Conservation (phyloP, 1,139 yeast species). For the Torulaspora pretoriensis region DNA sequence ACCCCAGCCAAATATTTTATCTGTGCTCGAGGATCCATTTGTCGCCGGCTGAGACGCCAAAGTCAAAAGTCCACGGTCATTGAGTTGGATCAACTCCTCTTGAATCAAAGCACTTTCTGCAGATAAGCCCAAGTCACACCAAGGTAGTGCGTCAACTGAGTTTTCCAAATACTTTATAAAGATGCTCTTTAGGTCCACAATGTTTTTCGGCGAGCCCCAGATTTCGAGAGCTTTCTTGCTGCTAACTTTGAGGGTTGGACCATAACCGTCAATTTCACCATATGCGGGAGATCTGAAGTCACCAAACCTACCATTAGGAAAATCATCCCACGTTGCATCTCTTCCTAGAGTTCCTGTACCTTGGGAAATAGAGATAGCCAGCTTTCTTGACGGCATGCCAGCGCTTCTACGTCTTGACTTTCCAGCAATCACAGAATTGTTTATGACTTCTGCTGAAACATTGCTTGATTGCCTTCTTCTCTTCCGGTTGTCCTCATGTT, state of each 20-base stretch:
- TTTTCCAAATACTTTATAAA: conserved; percentile 74
- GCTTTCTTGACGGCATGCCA: conserved; percentile 44
- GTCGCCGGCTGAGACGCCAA: conserved; percentile 95
- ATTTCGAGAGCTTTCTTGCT: conserved; percentile 62
- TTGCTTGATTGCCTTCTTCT: conserved; percentile 35
- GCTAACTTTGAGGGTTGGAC: conserved; percentile 79
- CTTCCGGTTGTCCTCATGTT: conserved; percentile 21
- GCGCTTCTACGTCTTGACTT: conserved; percentile 15
- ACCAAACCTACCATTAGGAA: conserved; percentile 96
- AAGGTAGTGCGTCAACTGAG: conserved; percentile 75
- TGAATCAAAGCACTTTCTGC: conserved; percentile 91
- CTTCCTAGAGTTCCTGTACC: conserved; percentile 85
- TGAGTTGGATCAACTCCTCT: conserved; percentile 78
- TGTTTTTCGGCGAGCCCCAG: conserved; percentile 80
- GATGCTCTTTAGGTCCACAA: conserved; percentile 59
- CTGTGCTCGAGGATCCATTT: conserved; percentile 69
- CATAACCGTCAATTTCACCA: conserved; percentile 97
- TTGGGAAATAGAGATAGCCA: conserved; percentile 68
- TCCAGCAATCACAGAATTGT: conserved; percentile 22
- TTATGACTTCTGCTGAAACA: conserved; percentile 23
- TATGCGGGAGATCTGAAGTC: conserved; percentile 96
- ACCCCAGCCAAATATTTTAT: conserved; percentile 94
- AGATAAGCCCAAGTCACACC: conserved; percentile 82
- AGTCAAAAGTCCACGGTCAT: conserved; percentile 73
- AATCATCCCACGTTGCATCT: conserved; percentile 98